Percentiles rank a stretch among this genome's conserved stretches.
Evolutionary conservation across 805 yeast species (phyloP).

Genomic region (Candida suzukii): DNA sequence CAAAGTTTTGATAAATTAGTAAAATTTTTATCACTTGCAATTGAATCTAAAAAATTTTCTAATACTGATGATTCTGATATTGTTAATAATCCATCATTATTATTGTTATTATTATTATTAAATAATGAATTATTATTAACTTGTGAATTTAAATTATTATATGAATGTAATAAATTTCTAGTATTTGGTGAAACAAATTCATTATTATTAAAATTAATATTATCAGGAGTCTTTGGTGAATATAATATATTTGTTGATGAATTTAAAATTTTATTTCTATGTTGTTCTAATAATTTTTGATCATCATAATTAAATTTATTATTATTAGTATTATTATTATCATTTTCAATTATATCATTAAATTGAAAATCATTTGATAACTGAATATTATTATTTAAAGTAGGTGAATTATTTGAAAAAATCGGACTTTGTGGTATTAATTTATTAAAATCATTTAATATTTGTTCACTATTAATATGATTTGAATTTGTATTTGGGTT

Average conservation of each 20-base stretch:
- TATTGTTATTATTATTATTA: background rate
- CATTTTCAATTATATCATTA: background rate
- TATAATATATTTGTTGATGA: constrained; percentile 4
- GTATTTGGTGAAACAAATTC: constrained; percentile 24
- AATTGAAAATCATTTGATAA: too few species aligned
- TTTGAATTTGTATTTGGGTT: background rate
- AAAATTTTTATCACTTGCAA: constrained; percentile 25
- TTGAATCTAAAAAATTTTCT: constrained; percentile 28
- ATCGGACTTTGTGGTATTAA: constrained; percentile 6
- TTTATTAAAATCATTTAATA: constrained; percentile 5
- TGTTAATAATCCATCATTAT: constrained; percentile 19
- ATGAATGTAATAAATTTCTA: constrained; percentile 21
- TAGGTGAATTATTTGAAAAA: background rate
- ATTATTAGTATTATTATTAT: background rate
- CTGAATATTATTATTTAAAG: background rate
- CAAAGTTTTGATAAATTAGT: constrained; percentile 22
- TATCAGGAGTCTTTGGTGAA: constrained; percentile 1
- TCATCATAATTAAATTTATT: background rate
- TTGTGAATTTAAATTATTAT: constrained; percentile 17
- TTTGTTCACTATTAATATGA: constrained; percentile 4
- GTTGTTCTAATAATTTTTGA: constrained; percentile 9
- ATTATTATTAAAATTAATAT: background rate
- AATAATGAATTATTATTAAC: background rate
- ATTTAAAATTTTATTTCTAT: constrained; percentile 10
- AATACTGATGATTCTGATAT: constrained; percentile 27